Evolutionary conservation across 805 yeast species (phyloP).

Genomic region (Candida piceae): DNA sequence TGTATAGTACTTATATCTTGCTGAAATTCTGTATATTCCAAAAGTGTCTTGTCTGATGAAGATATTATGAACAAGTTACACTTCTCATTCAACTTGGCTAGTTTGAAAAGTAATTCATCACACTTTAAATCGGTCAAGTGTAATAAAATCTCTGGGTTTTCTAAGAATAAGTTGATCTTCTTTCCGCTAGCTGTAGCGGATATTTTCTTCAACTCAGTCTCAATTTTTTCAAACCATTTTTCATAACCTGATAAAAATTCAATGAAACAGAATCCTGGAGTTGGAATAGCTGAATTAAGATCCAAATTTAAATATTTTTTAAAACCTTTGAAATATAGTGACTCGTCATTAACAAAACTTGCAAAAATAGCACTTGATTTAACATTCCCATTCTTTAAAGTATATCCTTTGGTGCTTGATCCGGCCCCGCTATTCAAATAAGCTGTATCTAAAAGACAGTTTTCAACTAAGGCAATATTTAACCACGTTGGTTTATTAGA

Average conservation of each 20-base stretch:
- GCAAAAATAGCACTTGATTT: constrained; percentile 34
- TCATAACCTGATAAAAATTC: constrained; percentile 36
- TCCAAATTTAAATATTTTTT: constrained; percentile 34
- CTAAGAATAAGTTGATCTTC: constrained; percentile 20
- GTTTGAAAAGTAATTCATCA: constrained; percentile 13
- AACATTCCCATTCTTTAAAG: constrained; percentile 1
- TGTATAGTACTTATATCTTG: constrained; percentile 30
- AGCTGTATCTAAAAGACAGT: constrained; percentile 42
- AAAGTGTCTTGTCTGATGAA: constrained; percentile 17
- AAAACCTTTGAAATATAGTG: constrained; percentile 29
- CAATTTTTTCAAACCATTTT: constrained; percentile 22
- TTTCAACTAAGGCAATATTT: constrained; percentile 49
- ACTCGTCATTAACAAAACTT: constrained; percentile 26
- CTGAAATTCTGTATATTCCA: constrained; percentile 14
- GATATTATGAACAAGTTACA: constrained; percentile 22
- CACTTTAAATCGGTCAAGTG: constrained; percentile 9
- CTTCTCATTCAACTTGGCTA: constrained; percentile 13
- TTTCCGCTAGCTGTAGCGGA: constrained; percentile 15
- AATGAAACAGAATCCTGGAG: constrained; percentile 31
- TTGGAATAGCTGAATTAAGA: constrained; percentile 27
- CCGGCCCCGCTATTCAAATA: constrained; percentile 30
- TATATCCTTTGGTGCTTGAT: constrained; percentile 18
- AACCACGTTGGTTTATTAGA: constrained; percentile 68
- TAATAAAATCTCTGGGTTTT: constrained; percentile 27
- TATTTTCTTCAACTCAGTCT: constrained; percentile 9